Conservation (phyloP, 2,329 filamentous ascomycete species). For the Pseudocercospora fuligena region DNA sequence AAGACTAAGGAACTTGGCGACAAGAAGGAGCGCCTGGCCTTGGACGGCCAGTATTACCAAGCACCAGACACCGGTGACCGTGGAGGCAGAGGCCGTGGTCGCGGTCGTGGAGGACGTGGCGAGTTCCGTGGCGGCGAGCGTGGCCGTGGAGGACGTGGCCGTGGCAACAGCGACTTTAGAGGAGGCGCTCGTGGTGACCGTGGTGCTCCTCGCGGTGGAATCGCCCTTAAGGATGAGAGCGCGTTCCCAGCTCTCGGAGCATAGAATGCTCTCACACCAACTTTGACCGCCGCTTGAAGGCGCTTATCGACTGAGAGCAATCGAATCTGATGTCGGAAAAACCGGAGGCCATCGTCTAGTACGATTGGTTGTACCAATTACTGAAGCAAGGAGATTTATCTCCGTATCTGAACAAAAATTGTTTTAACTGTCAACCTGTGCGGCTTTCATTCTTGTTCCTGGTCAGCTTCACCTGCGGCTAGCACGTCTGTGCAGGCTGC, state of each 20-base stretch:
- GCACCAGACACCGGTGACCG: constrained; percentile 61
- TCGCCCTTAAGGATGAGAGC: constrained; percentile 38
- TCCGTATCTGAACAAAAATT: constrained; percentile 1
- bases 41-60: constrained; percentile 73
- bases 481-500: not conserved
- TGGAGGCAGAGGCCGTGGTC: constrained; percentile 59
- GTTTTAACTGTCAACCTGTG: not conserved
- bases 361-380: constrained; percentile 1
- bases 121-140: constrained; percentile 53
- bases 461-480: not conserved
- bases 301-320: not conserved
- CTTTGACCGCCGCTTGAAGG: constrained; percentile 3
- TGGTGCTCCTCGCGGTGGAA: constrained; percentile 35
- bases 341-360: not conserved
- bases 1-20: constrained; percentile 79
- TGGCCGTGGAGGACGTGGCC: constrained; percentile 40
- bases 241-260: constrained; percentile 44
- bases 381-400: constrained; percentile 4
- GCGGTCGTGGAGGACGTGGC: constrained; percentile 44
- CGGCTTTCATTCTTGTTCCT: not conserved
- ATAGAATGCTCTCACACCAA: constrained; percentile 14
- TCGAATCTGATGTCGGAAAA: not conserved
- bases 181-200: constrained; percentile 34
- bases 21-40: constrained; percentile 84
- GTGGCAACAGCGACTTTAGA: constrained; percentile 44